Conservation (phyloP, 352 stramenopile species). For the Globisporangium yorkense region DNA sequence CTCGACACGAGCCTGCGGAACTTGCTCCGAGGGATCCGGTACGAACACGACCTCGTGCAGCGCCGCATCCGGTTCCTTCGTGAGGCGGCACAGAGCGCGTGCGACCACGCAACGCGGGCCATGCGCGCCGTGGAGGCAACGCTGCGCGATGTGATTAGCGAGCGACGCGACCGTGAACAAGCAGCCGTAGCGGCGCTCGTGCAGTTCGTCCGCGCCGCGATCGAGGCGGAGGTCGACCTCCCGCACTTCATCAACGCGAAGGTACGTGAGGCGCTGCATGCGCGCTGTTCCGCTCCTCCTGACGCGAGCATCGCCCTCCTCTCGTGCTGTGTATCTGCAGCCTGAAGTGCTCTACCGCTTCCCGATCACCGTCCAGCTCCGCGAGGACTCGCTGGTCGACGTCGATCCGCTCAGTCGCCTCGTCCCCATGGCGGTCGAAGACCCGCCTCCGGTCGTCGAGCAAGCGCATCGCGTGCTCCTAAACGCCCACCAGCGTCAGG, state of each 20-base stretch:
- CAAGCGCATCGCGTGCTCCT: conserved; percentile 32
- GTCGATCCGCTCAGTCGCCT: conserved; percentile 35
- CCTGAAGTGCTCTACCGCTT: conserved; percentile 48
- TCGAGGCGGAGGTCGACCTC: conserved; percentile 60
- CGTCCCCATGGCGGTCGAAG: conserved; percentile 18
- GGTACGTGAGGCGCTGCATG: conserved; percentile 22
- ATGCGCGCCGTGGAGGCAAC: conserved; percentile 48
- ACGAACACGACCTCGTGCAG: conserved; percentile 52
- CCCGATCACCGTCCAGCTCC: conserved; percentile 42
- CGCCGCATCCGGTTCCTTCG: conserved; percentile 46
- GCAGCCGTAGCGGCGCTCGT: conserved; percentile 40
- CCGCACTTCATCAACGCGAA: conserved; percentile 52
- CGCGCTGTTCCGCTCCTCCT: background rate
- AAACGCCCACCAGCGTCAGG: conserved; percentile 32
- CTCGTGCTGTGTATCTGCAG: conserved; percentile 17
- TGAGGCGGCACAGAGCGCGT: conserved; percentile 28
- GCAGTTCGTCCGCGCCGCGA: conserved; percentile 33
- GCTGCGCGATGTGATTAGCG: conserved; percentile 31
- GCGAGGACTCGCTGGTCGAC: conserved; percentile 45
- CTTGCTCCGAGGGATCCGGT: conserved; percentile 45
- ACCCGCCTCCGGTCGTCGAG: conserved; percentile 39
- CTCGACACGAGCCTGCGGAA: conserved; percentile 32
- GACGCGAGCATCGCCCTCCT: background rate
- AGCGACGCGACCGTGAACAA: conserved; percentile 42
- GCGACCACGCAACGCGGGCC: conserved; percentile 36